phyloP scores from a whole-genome alignment of 2,329 filamentous ascomycete genomes.

The Macrophomina phaseolina region DNA sequence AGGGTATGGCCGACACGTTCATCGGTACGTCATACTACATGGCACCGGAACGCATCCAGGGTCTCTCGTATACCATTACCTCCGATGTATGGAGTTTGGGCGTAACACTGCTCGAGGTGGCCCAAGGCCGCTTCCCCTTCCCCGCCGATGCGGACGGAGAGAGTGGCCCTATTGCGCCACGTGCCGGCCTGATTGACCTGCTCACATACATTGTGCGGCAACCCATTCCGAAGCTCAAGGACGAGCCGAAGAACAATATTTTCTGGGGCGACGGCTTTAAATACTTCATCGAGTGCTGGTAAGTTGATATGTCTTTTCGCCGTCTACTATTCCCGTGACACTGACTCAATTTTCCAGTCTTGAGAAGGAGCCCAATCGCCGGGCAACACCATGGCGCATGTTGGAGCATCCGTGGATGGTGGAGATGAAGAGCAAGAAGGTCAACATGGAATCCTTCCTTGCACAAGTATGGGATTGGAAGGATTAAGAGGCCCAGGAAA shows the following conservation, averaged over 20 bases:
- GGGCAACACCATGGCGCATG: conserved; percentile 98
- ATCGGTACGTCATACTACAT: conserved; percentile 99
- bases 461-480: conserved; percentile 98
- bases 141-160: conserved; percentile 69
- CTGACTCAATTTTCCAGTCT: conserved; percentile 62
- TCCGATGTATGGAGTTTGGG: conserved; percentile 98
- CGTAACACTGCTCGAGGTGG: conserved; percentile 97
- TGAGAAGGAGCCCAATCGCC: conserved; percentile 85
- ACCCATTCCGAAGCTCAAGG: conserved; percentile 92
- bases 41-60: conserved; percentile 97
- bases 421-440: conserved; percentile 93
- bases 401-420: conserved; percentile 98
- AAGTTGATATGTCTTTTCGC: conserved; percentile 50
- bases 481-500: conserved; percentile 53
- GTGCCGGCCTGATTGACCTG: conserved; percentile 90
- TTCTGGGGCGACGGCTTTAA: conserved; percentile 98
- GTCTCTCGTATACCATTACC: conserved; percentile 97
- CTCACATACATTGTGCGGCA: conserved; percentile 97
- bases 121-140: conserved; percentile 97
- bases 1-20: conserved; percentile 97
- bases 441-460: conserved; percentile 96
- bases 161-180: conserved; percentile 87
- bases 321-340: not conserved
- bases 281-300: conserved; percentile 99
- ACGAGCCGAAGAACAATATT: conserved; percentile 87